phyloP scores from a whole-genome alignment of 257 asterid genomes.

The Plantago major region DNA sequence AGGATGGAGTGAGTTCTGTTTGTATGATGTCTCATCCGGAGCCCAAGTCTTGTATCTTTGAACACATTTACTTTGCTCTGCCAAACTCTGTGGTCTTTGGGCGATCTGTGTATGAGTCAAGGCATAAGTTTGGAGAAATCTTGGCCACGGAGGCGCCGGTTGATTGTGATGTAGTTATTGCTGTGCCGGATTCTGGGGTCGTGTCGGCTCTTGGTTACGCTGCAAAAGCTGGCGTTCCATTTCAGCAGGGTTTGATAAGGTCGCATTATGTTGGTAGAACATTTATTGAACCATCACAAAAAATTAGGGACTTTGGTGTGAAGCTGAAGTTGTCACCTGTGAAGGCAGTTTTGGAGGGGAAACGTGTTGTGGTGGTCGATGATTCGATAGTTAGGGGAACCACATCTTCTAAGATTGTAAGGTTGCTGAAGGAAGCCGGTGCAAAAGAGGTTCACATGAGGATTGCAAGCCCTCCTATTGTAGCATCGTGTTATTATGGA shows the following conservation, averaged over 20 bases:
- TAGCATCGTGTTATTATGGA: conserved; percentile 80
- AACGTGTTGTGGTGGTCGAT: conserved; percentile 95
- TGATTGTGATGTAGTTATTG: conserved; percentile 90
- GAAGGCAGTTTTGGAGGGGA: conserved; percentile 82
- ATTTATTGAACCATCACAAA: conserved; percentile 92
- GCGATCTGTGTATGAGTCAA: conserved; percentile 71
- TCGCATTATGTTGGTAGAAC: conserved; percentile 93
- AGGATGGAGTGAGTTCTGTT: conserved; percentile 44
- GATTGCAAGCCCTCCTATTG: conserved; percentile 86
- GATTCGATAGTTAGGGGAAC: conserved; percentile 96
- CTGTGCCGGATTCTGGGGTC: conserved; percentile 93
- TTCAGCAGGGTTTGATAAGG: conserved; percentile 83
- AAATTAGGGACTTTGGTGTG: conserved; percentile 90
- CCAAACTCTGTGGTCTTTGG: conserved; percentile 81
- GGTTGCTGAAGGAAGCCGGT: conserved; percentile 82
- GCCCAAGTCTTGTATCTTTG: conserved; percentile 76
- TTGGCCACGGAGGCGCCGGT: conserved; percentile 71
- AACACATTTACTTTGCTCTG: conserved; percentile 76
- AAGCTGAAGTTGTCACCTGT: conserved; percentile 83
- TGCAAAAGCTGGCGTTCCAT: conserved; percentile 80
- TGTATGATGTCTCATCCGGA: conserved; percentile 62
- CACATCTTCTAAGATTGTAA: conserved; percentile 78
- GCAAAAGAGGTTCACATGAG: conserved; percentile 97
- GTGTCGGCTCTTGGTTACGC: conserved; percentile 95
- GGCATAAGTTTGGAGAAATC: conserved; percentile 66